Evolutionary conservation across 306 rosid species (phyloP), one percentile per base, ranked within the genome.

Genomic region (Carpinus fangiana): DNA sequence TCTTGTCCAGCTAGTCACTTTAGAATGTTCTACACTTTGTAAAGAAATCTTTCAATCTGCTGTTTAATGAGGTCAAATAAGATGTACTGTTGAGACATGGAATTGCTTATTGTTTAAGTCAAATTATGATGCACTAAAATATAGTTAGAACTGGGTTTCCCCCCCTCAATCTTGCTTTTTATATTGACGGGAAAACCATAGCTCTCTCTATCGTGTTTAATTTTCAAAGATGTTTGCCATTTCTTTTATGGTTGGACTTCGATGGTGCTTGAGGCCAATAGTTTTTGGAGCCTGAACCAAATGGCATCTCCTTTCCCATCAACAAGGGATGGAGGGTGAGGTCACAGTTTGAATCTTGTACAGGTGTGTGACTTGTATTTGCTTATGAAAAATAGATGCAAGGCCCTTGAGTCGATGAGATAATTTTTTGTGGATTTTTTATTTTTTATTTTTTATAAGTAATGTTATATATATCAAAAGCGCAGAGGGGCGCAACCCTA

Each of bases 1-100:
- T 50, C 79, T 31, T 53, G 51, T 65, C 66, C 46, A 72, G 70
- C 46, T 75, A 69, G 45, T 61, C 66, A 23, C 11, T 56, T 46
- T 81, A 66, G 51, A 66, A 66, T 43, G 14, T 53, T 73, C 46
- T 59, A 51, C 7, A 18, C 66, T 34, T 5, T 73, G 1, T 83
- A 21, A 31, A 36, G 51, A 51, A 74, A 28, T 66, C 67, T 77
- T 76, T 38, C 20, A 14, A 57, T 5, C 48, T 78, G 43, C 41
- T 64, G 18, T 43, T 55, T 48, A 48, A 21, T 73, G 62, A 57
- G 75, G 62, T 72, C 26, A 59, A 31, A 26, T 67, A 78, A 70
- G 77, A 72, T 75, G 54, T 14, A 46, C 66, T 67, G 13, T 76
- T 54, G 55, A 38, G 50, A 54, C 11, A 43, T 51, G 60, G 62